These are phyloP conservation scores for Silybum marianum DNA, from an alignment of 129 eudicot species.

Conservation along the genomic window DNA sequence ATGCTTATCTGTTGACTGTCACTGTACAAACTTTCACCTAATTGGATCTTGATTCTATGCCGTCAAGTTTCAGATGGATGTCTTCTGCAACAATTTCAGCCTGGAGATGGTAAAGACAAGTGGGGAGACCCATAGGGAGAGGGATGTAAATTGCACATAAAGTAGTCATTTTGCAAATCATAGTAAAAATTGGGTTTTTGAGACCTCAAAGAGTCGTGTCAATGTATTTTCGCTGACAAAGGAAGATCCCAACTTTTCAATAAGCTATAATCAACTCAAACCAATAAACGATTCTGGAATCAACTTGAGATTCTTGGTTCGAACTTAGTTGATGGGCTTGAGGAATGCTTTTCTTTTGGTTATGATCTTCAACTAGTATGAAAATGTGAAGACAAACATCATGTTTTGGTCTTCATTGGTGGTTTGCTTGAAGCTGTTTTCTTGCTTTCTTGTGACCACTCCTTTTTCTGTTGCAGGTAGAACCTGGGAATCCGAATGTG, in stretches of 20 bases:
- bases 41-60: too few species aligned
- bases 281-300: not conserved
- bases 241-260: not conserved
- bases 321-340: not conserved
- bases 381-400: not conserved
- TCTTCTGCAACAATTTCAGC: too few species aligned
- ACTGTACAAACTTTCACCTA: too few species aligned
- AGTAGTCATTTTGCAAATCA: too few species aligned
- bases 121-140: too few species aligned
- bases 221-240: not conserved
- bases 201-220: not conserved
- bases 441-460: not conserved
- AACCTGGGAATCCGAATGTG: constrained; percentile 89
- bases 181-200: not conserved
- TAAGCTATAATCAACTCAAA: not conserved
- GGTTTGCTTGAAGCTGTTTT: constrained; percentile 11
- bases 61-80: too few species aligned
- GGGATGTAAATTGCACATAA: too few species aligned
- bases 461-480: constrained; percentile 58
- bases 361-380: not conserved
- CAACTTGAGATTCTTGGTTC: not conserved
- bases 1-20: too few species aligned
- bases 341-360: not conserved
- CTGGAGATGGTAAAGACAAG: too few species aligned
- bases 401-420: not conserved